Evolutionary conservation across 371 early-diverging fungal species (phyloP).

Genomic region (Fennellomyces sp.): DNA sequence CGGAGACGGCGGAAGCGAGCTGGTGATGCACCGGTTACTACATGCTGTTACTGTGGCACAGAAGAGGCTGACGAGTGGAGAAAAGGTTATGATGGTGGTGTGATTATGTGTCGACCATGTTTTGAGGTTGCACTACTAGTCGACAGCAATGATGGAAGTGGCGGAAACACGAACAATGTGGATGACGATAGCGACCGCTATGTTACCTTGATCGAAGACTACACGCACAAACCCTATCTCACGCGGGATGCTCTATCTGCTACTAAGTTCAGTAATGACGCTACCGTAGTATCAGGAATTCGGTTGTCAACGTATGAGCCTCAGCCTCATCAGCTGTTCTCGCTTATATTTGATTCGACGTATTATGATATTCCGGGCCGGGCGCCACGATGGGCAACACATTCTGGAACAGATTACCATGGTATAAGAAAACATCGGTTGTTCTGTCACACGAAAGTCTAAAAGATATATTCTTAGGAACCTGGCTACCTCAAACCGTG

Average conservation of each 20-base stretch:
- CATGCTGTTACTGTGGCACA: conserved; percentile 52
- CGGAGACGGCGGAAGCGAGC: conserved; percentile 31
- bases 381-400: conserved; percentile 92
- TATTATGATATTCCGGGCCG: conserved; percentile 91
- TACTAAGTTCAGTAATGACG: conserved; percentile 53
- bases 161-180: background rate
- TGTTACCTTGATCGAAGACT: conserved; percentile 73
- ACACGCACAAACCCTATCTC: conserved; percentile 79
- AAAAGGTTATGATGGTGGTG: conserved; percentile 76
- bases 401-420: conserved; percentile 91
- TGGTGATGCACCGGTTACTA: conserved; percentile 29
- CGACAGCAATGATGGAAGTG: conserved; percentile 34
- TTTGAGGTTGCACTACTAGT: conserved; percentile 63
- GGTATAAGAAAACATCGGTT: conserved; percentile 35
- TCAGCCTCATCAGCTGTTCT: conserved; percentile 77
- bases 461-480: conserved; percentile 47
- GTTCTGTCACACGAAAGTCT: background rate
- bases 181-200: conserved; percentile 38
- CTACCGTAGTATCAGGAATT: conserved; percentile 28
- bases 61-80: conserved; percentile 55
- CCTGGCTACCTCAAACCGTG: conserved; percentile 93
- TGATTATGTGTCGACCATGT: conserved; percentile 84
- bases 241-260: conserved; percentile 66
- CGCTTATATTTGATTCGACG: conserved; percentile 76
- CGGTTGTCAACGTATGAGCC: conserved; percentile 76